phyloP scores from a whole-genome alignment of 352 stramenopile genomes.

The Phytophthora podocarpi region DNA sequence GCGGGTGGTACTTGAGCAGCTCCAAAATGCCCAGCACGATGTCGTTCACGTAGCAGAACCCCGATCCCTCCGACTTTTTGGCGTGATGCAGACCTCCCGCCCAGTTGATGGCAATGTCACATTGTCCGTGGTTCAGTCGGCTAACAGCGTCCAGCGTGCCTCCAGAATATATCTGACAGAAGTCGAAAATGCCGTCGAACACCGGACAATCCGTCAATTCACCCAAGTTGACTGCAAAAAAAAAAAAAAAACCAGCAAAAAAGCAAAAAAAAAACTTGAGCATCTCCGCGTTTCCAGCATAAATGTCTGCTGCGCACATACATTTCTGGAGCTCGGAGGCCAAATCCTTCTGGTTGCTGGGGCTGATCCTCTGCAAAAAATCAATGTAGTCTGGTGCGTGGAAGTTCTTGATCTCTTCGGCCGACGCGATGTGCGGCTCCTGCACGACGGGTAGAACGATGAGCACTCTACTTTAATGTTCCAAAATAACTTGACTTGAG shows the following conservation, averaged over 20 bases:
- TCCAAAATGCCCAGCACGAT: constrained; percentile 99
- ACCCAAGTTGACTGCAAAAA: constrained; percentile 92
- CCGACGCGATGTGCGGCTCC: constrained; percentile 81
- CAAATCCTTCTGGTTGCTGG: constrained; percentile 93
- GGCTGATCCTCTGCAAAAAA: constrained; percentile 96
- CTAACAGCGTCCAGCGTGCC: constrained; percentile 97
- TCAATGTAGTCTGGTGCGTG: constrained; percentile 98
- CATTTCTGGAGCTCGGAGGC: constrained; percentile 76
- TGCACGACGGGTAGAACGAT: constrained; percentile 22
- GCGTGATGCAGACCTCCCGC: constrained; percentile 97
- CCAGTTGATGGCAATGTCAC: constrained; percentile 99
- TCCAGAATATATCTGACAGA: constrained; percentile 97
- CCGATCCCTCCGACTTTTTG: constrained; percentile 96
- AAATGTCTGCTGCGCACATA: constrained; percentile 26
- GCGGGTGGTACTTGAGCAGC: constrained; percentile 96
- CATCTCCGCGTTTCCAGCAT: background rate
- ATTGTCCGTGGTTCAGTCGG: constrained; percentile 95
- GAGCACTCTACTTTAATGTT: background rate
- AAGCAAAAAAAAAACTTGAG: background rate
- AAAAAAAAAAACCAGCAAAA: constrained; percentile 4
- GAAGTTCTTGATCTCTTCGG: constrained; percentile 96
- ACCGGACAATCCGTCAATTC: constrained; percentile 98
- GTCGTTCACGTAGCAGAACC: constrained; percentile 99
- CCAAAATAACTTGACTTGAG: background rate
- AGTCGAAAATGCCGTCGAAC: constrained; percentile 99